Conservation (phyloP, 345 rosid genomes). For the Aquilaria yunnanensis region DNA sequence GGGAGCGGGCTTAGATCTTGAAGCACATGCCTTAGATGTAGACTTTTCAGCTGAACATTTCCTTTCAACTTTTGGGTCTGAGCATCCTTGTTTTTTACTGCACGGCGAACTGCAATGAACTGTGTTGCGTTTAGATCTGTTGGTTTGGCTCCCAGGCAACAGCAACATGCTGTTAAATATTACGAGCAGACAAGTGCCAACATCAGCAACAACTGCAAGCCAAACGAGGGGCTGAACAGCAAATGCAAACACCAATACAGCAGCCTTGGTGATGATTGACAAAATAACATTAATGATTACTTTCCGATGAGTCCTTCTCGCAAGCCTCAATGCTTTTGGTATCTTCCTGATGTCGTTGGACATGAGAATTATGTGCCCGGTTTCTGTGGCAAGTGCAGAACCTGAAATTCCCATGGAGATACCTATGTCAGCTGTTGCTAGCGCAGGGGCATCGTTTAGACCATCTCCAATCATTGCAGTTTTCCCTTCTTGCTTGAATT, state of each 20-base stretch:
- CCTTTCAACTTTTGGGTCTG: slow-evolving; percentile 7
- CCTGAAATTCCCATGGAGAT: slow-evolving; percentile 92
- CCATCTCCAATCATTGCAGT: slow-evolving; percentile 93
- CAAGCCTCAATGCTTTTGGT: slow-evolving; percentile 59
- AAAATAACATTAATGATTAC: slow-evolving; percentile 60
- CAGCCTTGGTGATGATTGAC: slow-evolving; percentile 56
- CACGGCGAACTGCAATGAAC: slow-evolving; percentile 5
- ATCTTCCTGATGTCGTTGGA: slow-evolving; percentile 74
- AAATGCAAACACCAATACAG: slow-evolving; percentile 61
- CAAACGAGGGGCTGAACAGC: slow-evolving; percentile 83
- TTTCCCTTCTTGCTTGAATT: slow-evolving; percentile 49
- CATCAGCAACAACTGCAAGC: slow-evolving; percentile 91
- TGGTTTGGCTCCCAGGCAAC: slow-evolving; percentile 22
- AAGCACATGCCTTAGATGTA: slow-evolving; percentile 8
- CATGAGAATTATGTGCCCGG: slow-evolving; percentile 77
- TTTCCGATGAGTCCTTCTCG: slow-evolving; percentile 50
- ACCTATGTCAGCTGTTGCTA: slow-evolving; percentile 86
- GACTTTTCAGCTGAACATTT: neutral
- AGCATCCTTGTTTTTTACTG: slow-evolving; percentile 12
- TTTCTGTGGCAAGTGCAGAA: slow-evolving; percentile 84
- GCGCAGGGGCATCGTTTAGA: slow-evolving; percentile 87
- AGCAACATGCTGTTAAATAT: slow-evolving; percentile 80
- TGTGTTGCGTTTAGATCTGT: slow-evolving; percentile 16
- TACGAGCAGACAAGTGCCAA: slow-evolving; percentile 82
- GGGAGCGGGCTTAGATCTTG: slow-evolving; percentile 10